phyloP scores from a whole-genome alignment of 805 yeast genomes.

The Suhomyces sp. region DNA sequence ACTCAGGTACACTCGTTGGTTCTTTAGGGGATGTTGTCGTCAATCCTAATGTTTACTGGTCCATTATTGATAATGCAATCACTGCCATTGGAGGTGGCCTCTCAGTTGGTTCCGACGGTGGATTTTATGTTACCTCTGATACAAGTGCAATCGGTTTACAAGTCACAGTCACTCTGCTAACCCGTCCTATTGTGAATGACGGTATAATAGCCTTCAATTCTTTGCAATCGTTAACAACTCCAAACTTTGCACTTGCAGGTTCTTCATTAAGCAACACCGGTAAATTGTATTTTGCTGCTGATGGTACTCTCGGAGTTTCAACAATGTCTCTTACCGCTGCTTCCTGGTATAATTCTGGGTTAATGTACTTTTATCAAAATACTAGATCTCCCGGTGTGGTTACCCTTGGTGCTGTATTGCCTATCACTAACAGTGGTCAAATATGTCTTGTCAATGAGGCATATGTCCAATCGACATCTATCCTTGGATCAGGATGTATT shows the following conservation, averaged over 20 bases:
- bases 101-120: slow-evolving; percentile 13
- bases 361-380: slow-evolving; percentile 21
- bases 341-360: slow-evolving; percentile 18
- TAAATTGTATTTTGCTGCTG: slow-evolving; percentile 11
- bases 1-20: slow-evolving; percentile 17
- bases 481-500: slow-evolving; percentile 31
- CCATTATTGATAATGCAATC: slow-evolving; percentile 16
- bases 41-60: slow-evolving; percentile 18
- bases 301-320: slow-evolving; percentile 12
- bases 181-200: slow-evolving; percentile 17
- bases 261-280: slow-evolving; percentile 4
- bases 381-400: slow-evolving; percentile 20
- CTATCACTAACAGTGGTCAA: slow-evolving; percentile 12
- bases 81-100: slow-evolving; percentile 15
- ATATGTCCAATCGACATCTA: slow-evolving; percentile 22
- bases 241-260: slow-evolving; percentile 10
- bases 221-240: slow-evolving; percentile 11
- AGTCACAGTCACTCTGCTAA: slow-evolving; percentile 11
- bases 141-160: slow-evolving; percentile 9
- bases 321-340: slow-evolving; percentile 12
- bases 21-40: slow-evolving; percentile 19
- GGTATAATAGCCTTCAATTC: slow-evolving; percentile 19
- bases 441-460: slow-evolving; percentile 24
- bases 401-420: slow-evolving; percentile 13
- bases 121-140: slow-evolving; percentile 15